Base-by-base conservation (phyloP, 2,329 filamentous ascomycete species). In the Pestalotiopsis sp. region DNA sequence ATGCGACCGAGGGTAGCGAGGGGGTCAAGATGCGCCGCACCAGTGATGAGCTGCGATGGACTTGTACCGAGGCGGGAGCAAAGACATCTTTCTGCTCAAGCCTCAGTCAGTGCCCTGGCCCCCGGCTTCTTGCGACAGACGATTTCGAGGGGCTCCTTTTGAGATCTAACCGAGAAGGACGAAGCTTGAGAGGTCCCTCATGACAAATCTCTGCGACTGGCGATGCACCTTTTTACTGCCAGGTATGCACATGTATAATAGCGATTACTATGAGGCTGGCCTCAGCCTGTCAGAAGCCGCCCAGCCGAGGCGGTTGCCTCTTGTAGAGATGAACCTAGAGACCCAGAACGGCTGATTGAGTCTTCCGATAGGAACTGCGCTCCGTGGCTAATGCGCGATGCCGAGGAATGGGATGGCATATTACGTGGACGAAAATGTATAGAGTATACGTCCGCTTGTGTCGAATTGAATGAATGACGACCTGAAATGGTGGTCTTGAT, bases 391-490 rank as follows among this genome's bases (percentile, higher is more conserved):
- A 20, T 27, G 31, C 59, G 14, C 38, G 59, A 62, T 20, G 13
- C 31, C 45, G 25, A 20, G 27, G n/a, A 9, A n/a, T 17, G 59
- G 14, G 17, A 62, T 36, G 27, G n/a, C n/a, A 62, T 20, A 62
- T 39, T 36, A 36, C 57, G 23, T 59, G 23, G 57, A n/a, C 25
- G 57, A 59, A 27, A 59, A 59, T 52, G 36, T 59, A 59, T 39
- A 39, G 31, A 62, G 25, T 62, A 20, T 38, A 38, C 59, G 59
- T 39, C 27, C 13, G n/a, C 31, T 36, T 62, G 59, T 39, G 36
- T 62, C 59, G 31, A 39, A 20, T 62, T 62, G 36, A 62, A 62
- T 62, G 59, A 36, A 52, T 52, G 45, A 52, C 17, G 45, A n/a
- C 45, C 45, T 52, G 45, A 52, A 52, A 9, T 52, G 45, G 45